Evolutionary conservation across 1,139 yeast genomes (phyloP).

Genomic region (Protomyces inouyei): DNA sequence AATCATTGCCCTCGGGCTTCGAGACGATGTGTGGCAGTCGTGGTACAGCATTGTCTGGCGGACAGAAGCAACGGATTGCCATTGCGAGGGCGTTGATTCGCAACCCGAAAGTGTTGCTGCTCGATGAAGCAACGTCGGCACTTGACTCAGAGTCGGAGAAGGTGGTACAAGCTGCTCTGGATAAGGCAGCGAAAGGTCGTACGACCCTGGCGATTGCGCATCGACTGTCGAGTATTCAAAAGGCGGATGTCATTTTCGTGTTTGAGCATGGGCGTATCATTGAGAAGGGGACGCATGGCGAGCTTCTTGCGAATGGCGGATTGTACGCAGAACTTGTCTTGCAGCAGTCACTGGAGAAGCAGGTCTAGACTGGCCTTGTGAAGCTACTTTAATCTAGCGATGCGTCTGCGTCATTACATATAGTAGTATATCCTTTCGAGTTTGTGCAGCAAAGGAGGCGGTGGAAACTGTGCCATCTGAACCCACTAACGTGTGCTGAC

Average conservation of each 20-base stretch:
- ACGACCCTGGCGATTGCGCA: slow-evolving; percentile 83
- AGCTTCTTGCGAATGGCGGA: slow-evolving; percentile 40
- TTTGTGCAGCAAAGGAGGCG: no score
- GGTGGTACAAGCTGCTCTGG: slow-evolving; percentile 63
- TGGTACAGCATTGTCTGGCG: slow-evolving; percentile 66
- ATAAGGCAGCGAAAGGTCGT: slow-evolving; percentile 54
- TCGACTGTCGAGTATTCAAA: slow-evolving; percentile 79
- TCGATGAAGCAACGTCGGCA: slow-evolving; percentile 80
- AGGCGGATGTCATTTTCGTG: slow-evolving; percentile 87
- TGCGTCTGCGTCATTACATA: no score
- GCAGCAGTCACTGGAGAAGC: slow-evolving; percentile 30
- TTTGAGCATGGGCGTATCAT: slow-evolving; percentile 64
- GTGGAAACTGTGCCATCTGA: no score
- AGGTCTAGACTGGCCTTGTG: neutral
- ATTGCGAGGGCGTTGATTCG: slow-evolving; percentile 64
- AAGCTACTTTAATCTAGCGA: neutral
- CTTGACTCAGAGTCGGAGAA: slow-evolving; percentile 71
- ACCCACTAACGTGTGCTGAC: no score
- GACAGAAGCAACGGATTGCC: slow-evolving; percentile 76
- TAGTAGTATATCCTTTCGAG: no score
- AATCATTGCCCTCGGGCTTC: slow-evolving; percentile 73
- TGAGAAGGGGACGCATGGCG: slow-evolving; percentile 57
- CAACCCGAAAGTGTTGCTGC: slow-evolving; percentile 50
- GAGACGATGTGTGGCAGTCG: slow-evolving; percentile 77
- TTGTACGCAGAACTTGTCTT: slow-evolving; percentile 44